Conservation (phyloP, 2,329 filamentous ascomycete genomes). For the Sarocladium brachiariae region DNA sequence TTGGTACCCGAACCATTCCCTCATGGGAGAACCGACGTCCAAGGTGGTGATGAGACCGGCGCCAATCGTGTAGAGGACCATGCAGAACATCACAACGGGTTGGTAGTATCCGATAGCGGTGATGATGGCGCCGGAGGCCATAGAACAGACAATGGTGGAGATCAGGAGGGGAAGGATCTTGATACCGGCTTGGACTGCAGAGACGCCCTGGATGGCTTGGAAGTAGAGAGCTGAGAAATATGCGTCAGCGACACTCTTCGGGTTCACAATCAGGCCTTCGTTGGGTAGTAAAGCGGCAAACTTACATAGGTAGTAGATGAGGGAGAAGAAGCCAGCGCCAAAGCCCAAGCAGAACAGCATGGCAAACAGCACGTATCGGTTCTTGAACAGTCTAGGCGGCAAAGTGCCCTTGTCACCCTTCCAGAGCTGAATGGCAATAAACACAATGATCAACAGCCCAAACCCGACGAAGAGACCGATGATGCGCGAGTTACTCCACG, state of each 20-base stretch:
- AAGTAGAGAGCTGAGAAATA: conserved; percentile 37
- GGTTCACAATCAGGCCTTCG: too few species aligned
- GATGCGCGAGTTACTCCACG: conserved; percentile 42
- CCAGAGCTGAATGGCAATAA: conserved; percentile 39
- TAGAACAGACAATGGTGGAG: conserved; percentile 33
- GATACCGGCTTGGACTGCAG: conserved; percentile 23
- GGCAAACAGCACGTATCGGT: conserved; percentile 32
- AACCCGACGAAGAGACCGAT: conserved; percentile 45
- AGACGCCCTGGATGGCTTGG: conserved; percentile 34
- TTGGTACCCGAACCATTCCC: conserved; percentile 53
- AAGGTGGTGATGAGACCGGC: conserved; percentile 50
- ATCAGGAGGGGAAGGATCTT: conserved; percentile 22
- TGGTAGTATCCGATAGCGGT: conserved; percentile 31
- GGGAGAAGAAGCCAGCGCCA: conserved; percentile 43
- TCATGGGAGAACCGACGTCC: conserved; percentile 35
- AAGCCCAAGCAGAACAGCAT: conserved; percentile 42
- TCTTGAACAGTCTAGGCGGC: conserved; percentile 37
- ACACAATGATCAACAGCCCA: conserved; percentile 37
- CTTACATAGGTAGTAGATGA: conserved; percentile 48
- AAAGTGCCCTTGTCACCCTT: conserved; percentile 37
- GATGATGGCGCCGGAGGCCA: conserved; percentile 36
- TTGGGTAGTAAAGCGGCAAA: too few species aligned
- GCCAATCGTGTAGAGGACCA: conserved; percentile 37
- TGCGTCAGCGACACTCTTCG: too few species aligned
- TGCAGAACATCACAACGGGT: conserved; percentile 33